These are phyloP conservation scores for Neurospora sp. DNA, from an alignment of 495 filamentous ascomycete genomes.

Conservation along the genomic window DNA sequence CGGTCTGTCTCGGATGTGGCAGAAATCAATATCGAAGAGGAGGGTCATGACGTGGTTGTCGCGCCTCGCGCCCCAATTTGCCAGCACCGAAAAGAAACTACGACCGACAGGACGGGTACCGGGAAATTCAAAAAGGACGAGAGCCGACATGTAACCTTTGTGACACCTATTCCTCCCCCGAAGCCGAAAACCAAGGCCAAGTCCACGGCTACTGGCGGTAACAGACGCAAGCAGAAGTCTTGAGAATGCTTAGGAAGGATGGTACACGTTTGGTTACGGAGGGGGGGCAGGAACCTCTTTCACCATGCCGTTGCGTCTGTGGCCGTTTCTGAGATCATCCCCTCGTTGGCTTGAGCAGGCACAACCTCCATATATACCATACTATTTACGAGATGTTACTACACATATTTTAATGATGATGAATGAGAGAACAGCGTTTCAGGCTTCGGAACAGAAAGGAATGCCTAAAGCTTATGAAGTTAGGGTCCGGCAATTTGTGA, in stretches of 20 bases:
- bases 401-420: neutral
- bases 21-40: slow-evolving; percentile 38
- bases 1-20: slow-evolving; percentile 39
- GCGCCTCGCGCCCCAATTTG: slow-evolving; percentile 27
- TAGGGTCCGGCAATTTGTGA: neutral
- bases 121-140: slow-evolving; percentile 36
- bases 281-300: neutral
- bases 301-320: neutral
- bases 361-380: neutral
- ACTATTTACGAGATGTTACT: neutral
- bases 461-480: neutral
- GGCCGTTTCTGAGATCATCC: neutral
- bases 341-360: neutral
- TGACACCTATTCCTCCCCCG: slow-evolving; percentile 27
- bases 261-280: neutral
- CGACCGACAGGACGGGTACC: slow-evolving; percentile 4
- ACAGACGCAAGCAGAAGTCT: slow-evolving; percentile 22
- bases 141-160: slow-evolving; percentile 36
- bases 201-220: neutral
- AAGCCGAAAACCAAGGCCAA: slow-evolving; percentile 18
- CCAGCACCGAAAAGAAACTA: slow-evolving; percentile 15
- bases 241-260: neutral
- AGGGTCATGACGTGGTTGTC: slow-evolving; percentile 24
- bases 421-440: slow-evolving; percentile 7
- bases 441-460: neutral